Percentiles rank a stretch among this genome's conserved stretches.
phyloP scores from a whole-genome alignment of 768 basidiomycete species.

The Serendipita sp. region DNA sequence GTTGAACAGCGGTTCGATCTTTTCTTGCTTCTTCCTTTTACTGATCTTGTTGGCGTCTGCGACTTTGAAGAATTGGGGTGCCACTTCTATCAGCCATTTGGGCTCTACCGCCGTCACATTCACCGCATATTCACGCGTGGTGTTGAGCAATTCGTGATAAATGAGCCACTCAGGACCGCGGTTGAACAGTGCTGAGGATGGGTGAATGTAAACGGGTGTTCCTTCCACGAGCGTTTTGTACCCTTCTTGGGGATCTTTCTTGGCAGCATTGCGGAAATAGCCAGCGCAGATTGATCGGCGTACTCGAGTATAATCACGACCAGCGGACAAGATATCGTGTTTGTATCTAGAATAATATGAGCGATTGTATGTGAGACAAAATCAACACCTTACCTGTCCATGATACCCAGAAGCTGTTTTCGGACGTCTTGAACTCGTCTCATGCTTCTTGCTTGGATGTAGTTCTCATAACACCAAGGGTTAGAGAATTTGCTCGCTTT shows the following conservation, averaged over 20 bases:
- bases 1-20: constrained; percentile 91
- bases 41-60: constrained; percentile 96
- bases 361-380: constrained; percentile 3
- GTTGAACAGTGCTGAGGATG: constrained; percentile 92
- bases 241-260: constrained; percentile 95
- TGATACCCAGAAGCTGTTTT: constrained; percentile 94
- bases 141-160: constrained; percentile 90
- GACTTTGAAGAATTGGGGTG: constrained; percentile 97
- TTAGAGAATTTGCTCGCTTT: constrained; percentile 91
- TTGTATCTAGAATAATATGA: constrained; percentile 49
- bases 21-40: constrained; percentile 88
- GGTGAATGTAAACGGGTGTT: constrained; percentile 98
- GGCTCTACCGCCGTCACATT: constrained; percentile 93
- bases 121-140: constrained; percentile 88
- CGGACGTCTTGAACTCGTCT: constrained; percentile 91
- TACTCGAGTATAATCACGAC: constrained; percentile 80
- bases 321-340: constrained; percentile 88
- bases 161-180: constrained; percentile 91
- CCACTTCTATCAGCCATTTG: constrained; percentile 96
- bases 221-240: constrained; percentile 97
- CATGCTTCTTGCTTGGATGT: constrained; percentile 96
- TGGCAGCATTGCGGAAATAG: constrained; percentile 95
- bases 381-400: constrained; percentile 63
- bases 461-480: constrained; percentile 99
- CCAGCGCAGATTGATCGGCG: constrained; percentile 94